Evolutionary conservation across 2,329 filamentous ascomycete species (phyloP).

Genomic region (Coleophoma cylindrospora): DNA sequence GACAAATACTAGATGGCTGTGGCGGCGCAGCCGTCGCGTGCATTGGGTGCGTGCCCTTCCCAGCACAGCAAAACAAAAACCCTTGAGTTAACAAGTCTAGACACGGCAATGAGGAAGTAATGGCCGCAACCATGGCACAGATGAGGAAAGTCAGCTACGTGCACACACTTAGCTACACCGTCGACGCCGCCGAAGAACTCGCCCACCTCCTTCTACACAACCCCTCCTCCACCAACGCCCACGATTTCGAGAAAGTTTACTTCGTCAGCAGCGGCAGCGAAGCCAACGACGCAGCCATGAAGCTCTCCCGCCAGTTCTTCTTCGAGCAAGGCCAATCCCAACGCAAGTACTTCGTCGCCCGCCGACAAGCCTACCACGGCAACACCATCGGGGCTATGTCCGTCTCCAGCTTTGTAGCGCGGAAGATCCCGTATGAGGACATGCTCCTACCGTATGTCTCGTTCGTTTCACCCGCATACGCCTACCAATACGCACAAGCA

Average conservation of each 20-base stretch:
- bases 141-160: constrained; percentile 52
- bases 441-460: constrained; percentile 46
- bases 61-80: too few species aligned
- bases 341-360: constrained; percentile 54
- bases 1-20: constrained; percentile 59
- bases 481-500: constrained; percentile 47
- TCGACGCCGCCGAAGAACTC: constrained; percentile 41
- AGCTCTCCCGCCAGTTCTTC: constrained; percentile 60
- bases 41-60: constrained; percentile 39
- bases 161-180: constrained; percentile 51
- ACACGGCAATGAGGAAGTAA: constrained; percentile 54
- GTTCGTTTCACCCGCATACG: constrained; percentile 54
- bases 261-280: constrained; percentile 46
- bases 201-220: constrained; percentile 9
- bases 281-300: constrained; percentile 61
- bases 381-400: constrained; percentile 57
- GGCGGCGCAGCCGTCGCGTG: constrained; percentile 68
- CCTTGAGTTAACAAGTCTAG: too few species aligned
- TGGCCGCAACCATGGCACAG: constrained; percentile 52
- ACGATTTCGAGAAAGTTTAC: constrained; percentile 1
- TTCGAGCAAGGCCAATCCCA: constrained; percentile 39
- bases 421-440: constrained; percentile 49
- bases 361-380: constrained; percentile 62
- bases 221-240: neutral
- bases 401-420: constrained; percentile 47